Percentiles rank a stretch among this genome's conserved stretches.
Evolutionary conservation across 2,329 filamentous ascomycete genomes (phyloP).

Genomic region (Alternaria atra): DNA sequence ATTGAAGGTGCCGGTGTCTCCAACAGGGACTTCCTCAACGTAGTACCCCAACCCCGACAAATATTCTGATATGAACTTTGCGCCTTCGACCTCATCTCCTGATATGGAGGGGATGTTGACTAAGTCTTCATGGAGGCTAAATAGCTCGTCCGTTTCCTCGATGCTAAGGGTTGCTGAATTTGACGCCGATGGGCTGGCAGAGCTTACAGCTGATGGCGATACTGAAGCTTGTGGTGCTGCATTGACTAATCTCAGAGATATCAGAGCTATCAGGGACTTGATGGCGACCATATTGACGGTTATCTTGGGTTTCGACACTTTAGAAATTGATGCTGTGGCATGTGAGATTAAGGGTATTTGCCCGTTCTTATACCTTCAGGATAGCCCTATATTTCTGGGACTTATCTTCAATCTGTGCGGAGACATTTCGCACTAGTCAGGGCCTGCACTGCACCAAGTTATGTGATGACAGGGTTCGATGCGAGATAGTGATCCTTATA

Average conservation of each 20-base stretch:
- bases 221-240: constrained; percentile 19
- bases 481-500: neutral
- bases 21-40: constrained; percentile 59
- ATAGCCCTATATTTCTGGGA: neutral
- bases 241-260: neutral
- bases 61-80: constrained; percentile 71
- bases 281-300: constrained; percentile 1
- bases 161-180: constrained; percentile 14
- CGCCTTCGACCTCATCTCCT: constrained; percentile 72
- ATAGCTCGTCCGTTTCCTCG: constrained; percentile 33
- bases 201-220: constrained; percentile 9
- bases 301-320: neutral
- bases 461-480: neutral
- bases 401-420: neutral
- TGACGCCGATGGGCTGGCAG: constrained; percentile 6
- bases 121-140: constrained; percentile 32
- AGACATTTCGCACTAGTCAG: neutral
- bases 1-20: constrained; percentile 68
- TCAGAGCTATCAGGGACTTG: constrained; percentile 1
- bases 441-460: neutral
- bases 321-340: neutral
- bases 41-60: constrained; percentile 62
- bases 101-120: constrained; percentile 41
- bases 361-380: constrained; percentile 1
- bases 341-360: neutral